Evolutionary conservation across 345 rosid genomes (phyloP).

Genomic region (Limnanthes douglasii): DNA sequence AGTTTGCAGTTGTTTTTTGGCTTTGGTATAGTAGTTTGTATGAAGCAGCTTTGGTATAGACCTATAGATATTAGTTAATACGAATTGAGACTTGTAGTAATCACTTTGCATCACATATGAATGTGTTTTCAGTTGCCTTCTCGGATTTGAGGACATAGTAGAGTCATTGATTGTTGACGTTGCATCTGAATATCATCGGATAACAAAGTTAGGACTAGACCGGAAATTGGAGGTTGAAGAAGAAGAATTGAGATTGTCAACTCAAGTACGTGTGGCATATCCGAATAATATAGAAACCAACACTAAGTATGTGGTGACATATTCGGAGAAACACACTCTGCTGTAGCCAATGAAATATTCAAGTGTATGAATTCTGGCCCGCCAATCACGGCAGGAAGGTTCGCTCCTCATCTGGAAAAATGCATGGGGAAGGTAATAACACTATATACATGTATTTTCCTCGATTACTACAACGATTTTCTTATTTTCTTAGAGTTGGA

Average conservation of each 20-base stretch:
- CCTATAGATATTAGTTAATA: too few relatives aligned
- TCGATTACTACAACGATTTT: too few relatives aligned
- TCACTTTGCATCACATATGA: conserved; percentile 2
- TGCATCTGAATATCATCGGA: conserved; percentile 85
- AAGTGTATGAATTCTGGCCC: conserved; percentile 93
- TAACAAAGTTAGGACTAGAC: conserved; percentile 74
- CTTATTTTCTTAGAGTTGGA: too few relatives aligned
- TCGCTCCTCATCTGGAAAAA: conserved; percentile 93
- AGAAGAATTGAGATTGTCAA: conserved; percentile 74
- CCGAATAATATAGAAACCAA: conserved; percentile 49
- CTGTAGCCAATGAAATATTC: conserved; percentile 68
- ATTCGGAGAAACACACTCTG: conserved; percentile 80
- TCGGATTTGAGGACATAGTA: conserved; percentile 50
- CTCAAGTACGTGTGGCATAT: conserved; percentile 66
- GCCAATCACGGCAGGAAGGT: conserved; percentile 74
- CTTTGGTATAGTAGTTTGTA: too few relatives aligned
- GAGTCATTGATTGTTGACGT: conserved; percentile 88
- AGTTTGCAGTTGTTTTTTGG: too few relatives aligned
- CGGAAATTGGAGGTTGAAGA: conserved; percentile 71
- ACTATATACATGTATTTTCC: too few relatives aligned
- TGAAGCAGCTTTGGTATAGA: too few relatives aligned
- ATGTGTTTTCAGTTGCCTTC: conserved; percentile 40
- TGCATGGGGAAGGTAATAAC: conserved; percentile 99
- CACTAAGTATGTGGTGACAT: conserved; percentile 72
- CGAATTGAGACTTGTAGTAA: too few relatives aligned